Evolutionary conservation across 2,329 filamentous ascomycete genomes (phyloP).

Genomic region (Endoconidiophora polonica): DNA sequence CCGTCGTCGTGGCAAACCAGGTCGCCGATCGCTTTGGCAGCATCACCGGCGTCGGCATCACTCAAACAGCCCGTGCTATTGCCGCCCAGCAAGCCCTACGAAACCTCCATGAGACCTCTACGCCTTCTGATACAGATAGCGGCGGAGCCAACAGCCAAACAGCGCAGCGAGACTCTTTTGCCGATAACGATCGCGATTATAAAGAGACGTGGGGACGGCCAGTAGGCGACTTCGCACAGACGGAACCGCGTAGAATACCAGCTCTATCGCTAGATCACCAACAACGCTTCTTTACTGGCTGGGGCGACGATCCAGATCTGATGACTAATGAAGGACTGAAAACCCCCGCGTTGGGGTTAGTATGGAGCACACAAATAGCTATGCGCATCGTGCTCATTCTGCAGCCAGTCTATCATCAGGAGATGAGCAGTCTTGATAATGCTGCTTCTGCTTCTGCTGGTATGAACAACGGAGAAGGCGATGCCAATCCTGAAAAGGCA

Average conservation of each 20-base stretch:
- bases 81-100: too few relatives aligned
- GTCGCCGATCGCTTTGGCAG: slow-evolving; percentile 68
- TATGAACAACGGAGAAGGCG: slow-evolving; percentile 21
- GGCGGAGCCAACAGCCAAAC: slow-evolving; percentile 15
- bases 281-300: slow-evolving; percentile 87
- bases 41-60: slow-evolving; percentile 14
- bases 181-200: slow-evolving; percentile 24
- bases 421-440: too few relatives aligned
- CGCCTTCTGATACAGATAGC: slow-evolving; percentile 18
- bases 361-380: slow-evolving; percentile 82
- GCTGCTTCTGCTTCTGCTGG: too few relatives aligned
- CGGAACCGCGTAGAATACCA: slow-evolving; percentile 24
- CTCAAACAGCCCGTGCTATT: background rate
- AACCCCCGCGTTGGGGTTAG: slow-evolving; percentile 70
- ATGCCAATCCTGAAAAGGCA: slow-evolving; percentile 23
- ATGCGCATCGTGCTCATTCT: slow-evolving; percentile 70
- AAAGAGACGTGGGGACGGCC: slow-evolving; percentile 20
- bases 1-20: slow-evolving; percentile 86
- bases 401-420: slow-evolving; percentile 33
- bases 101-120: slow-evolving; percentile 11
- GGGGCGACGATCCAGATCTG: slow-evolving; percentile 53
- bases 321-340: slow-evolving; percentile 35
- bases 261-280: slow-evolving; percentile 71
- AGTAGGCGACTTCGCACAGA: slow-evolving; percentile 14
- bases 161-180: background rate